Percentiles rank a stretch among this genome's conserved stretches.
Evolutionary conservation across 179 eudicot genomes (phyloP).

Genomic region (Monotropa hypopitys): DNA sequence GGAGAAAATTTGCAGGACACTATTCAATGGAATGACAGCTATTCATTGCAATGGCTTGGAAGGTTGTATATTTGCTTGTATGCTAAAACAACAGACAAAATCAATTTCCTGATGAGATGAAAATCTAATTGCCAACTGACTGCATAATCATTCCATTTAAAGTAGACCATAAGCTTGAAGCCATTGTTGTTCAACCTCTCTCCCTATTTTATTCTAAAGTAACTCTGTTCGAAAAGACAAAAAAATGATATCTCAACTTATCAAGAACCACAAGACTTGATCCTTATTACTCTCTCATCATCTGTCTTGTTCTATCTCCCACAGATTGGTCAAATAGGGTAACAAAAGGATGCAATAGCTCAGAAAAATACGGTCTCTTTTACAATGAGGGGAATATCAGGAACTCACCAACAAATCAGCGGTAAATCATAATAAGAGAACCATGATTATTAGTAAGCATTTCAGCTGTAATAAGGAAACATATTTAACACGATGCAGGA

Average conservation of each 20-base stretch:
- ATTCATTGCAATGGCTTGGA: not conserved
- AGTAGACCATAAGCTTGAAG: not conserved
- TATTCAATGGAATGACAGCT: not conserved
- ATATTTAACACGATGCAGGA: not conserved
- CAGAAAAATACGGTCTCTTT: not conserved
- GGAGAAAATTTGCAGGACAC: not conserved
- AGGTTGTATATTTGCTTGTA: not conserved
- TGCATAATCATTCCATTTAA: not conserved
- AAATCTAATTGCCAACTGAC: not conserved
- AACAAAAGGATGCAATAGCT: not conserved
- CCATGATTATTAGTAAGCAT: not conserved
- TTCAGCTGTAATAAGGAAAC: not conserved
- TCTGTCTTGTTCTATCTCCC: not conserved
- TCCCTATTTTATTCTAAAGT: not conserved
- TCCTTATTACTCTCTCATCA: not conserved
- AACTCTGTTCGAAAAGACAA: not conserved
- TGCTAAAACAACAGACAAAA: not conserved
- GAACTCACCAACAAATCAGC: not conserved
- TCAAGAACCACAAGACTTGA: not conserved
- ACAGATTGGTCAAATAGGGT: not conserved
- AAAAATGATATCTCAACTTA: conserved; percentile 1
- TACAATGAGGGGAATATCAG: not conserved
- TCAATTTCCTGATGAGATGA: not conserved
- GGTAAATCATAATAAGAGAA: not conserved
- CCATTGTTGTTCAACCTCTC: conserved; percentile 1